Conservation (phyloP, 305 asterid genomes). For the Rubia occidens region DNA sequence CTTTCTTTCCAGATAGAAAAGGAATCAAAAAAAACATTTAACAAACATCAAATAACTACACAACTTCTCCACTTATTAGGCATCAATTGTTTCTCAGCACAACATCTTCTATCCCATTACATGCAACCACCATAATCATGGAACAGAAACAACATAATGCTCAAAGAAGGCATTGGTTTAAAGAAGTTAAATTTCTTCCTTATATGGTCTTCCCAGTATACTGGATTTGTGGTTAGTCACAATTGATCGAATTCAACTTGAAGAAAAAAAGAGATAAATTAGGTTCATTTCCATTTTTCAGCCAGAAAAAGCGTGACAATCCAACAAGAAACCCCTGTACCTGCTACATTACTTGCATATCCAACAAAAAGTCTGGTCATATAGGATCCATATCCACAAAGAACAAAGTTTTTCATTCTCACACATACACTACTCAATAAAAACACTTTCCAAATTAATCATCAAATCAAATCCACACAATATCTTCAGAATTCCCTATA, state of each 20-base stretch:
- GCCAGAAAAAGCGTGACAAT: background rate
- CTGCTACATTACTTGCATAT: background rate
- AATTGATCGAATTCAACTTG: background rate
- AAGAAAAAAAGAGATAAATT: background rate
- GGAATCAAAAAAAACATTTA: slow-evolving; percentile 5
- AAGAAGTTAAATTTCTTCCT: background rate
- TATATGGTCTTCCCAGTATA: background rate
- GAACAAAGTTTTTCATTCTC: background rate
- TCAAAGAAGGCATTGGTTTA: background rate
- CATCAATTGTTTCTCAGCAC: background rate
- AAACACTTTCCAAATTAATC: background rate
- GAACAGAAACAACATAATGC: background rate
- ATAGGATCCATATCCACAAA: background rate
- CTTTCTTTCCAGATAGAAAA: background rate
- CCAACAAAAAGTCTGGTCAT: background rate
- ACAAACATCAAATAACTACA: slow-evolving; percentile 11
- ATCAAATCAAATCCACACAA: background rate
- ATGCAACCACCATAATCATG: background rate
- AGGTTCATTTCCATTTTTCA: background rate
- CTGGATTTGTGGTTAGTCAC: background rate
- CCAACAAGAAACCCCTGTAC: background rate
- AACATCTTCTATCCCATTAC: background rate
- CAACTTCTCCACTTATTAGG: background rate
- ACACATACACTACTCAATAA: background rate
- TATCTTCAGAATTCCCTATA: background rate